These are phyloP conservation scores for Echinosophora koreensis DNA, from an alignment of 306 rosid species.

Conservation along the genomic window DNA sequence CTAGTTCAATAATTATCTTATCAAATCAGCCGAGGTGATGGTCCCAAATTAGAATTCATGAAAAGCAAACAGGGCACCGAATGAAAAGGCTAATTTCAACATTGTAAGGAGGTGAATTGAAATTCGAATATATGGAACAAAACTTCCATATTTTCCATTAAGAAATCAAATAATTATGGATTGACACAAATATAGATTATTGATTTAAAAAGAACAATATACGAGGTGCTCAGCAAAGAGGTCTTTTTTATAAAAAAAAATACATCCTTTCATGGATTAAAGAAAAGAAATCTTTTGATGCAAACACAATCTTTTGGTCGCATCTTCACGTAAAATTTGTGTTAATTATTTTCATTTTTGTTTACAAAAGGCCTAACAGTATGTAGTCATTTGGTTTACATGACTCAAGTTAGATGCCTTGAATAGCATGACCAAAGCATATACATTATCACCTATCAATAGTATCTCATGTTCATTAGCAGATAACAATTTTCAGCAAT, in stretches of 20 bases:
- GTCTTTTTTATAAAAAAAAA: no score
- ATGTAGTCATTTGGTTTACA: background rate
- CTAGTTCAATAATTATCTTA: no score
- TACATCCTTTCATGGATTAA: background rate
- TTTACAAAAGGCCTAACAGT: background rate
- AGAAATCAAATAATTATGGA: background rate
- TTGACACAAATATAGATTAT: background rate
- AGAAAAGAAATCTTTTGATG: background rate
- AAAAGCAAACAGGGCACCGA: background rate
- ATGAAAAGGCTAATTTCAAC: background rate
- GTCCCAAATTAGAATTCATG: conserved; percentile 21
- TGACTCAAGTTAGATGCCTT: no score
- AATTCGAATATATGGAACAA: background rate
- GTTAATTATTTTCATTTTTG: background rate
- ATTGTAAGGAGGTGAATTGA: background rate
- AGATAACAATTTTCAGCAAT: background rate
- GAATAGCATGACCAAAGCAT: background rate
- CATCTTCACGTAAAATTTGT: background rate
- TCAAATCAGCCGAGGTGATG: background rate
- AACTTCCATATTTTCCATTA: background rate
- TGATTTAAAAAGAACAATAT: background rate
- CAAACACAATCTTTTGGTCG: background rate
- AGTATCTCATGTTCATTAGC: background rate
- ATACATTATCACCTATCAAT: background rate
- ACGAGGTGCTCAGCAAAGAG: background rate